Evolutionary conservation across 1,284 basidiomycete genomes (phyloP).

Genomic region (Exobasidium cylindrosporum): DNA sequence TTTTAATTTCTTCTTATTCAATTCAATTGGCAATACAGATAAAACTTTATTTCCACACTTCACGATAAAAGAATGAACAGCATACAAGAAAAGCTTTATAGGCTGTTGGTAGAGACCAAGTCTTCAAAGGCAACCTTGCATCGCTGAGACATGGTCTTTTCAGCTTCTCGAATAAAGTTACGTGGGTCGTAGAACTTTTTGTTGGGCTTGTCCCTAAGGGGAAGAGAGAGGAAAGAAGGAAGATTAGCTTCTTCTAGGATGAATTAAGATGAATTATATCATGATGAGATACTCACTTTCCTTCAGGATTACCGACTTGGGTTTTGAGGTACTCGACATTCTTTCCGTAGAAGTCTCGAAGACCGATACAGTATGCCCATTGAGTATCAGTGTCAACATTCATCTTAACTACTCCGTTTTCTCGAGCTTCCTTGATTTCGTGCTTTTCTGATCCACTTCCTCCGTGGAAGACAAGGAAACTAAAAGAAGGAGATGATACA

Average conservation of each 20-base stretch:
- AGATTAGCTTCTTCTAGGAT: not conserved
- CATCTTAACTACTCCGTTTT: slow-evolving; percentile 67
- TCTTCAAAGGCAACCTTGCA: slow-evolving; percentile 89
- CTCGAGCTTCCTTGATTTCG: slow-evolving; percentile 89
- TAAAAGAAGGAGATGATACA: too few species aligned
- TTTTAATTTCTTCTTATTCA: too few species aligned
- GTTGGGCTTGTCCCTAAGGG: slow-evolving; percentile 52
- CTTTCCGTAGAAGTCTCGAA: slow-evolving; percentile 59
- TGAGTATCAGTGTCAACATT: slow-evolving; percentile 69
- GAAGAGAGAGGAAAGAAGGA: not conserved
- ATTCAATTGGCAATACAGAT: too few species aligned
- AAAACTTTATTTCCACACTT: too few species aligned
- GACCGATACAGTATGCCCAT: slow-evolving; percentile 85
- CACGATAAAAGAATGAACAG: too few species aligned
- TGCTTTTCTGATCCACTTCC: slow-evolving; percentile 96
- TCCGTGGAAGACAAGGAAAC: slow-evolving; percentile 98
- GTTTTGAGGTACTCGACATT: slow-evolving; percentile 54
- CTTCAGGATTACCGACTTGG: slow-evolving; percentile 55
- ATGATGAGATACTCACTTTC: not conserved
- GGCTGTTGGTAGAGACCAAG: slow-evolving; percentile 62
- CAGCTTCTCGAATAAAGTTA: slow-evolving; percentile 97
- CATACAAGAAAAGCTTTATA: too few species aligned
- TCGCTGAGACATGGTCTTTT: slow-evolving; percentile 84
- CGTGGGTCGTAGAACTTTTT: slow-evolving; percentile 60
- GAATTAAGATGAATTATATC: not conserved